Base-by-base conservation (phyloP, 1,284 basidiomycete species). In the Takashimella koratensis region DNA sequence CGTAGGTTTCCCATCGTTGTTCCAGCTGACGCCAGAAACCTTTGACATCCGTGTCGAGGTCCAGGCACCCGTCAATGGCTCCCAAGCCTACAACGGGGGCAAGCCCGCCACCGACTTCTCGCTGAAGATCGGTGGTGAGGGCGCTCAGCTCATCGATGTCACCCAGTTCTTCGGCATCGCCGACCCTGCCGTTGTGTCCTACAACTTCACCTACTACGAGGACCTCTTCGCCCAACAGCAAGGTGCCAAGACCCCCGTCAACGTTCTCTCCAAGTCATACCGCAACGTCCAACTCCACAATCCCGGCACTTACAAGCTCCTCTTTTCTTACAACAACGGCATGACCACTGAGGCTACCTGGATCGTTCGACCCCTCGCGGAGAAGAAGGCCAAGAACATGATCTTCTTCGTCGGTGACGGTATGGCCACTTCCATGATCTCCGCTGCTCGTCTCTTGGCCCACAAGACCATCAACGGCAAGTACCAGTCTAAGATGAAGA, bases 391-490 rank as follows among this genome's bases (percentile, higher is more conserved):
- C 53, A 77, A 76, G 63, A 77, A 76, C 58, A 64, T 77, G 25
- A 72, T 78, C 56, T 61, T 77, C 55, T 77, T 78, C 51, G 62
- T 78, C 40, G 73, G 69, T 25, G 74, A 74, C 49, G 72, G 73
- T 52, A 75, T 75, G 71, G 70, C 70, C 41, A 56, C 60, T 20
- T 69, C 67, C 13, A 70, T 73, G 64, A 61, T 74, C 47, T 64
- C 65, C 8, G 68, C 77, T 27, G 77, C 77, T 1, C 71, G 77
- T 40, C 62, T 78, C 41, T 64, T 78, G 36, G 76, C 71, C 6
- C 77, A 78, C 71, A 78, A 78, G 69, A 71, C 65, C 4, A 65
- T 78, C 69, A 78, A 78, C 62, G 77, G 76, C 24, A 70, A 71
- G 50, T 78, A 78, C 67, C 66, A 76, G 58, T 57, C 59, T 30